Evolutionary conservation across 2,329 filamentous ascomycete species (phyloP).

Genomic region (Phyllosticta citrichinensis): DNA sequence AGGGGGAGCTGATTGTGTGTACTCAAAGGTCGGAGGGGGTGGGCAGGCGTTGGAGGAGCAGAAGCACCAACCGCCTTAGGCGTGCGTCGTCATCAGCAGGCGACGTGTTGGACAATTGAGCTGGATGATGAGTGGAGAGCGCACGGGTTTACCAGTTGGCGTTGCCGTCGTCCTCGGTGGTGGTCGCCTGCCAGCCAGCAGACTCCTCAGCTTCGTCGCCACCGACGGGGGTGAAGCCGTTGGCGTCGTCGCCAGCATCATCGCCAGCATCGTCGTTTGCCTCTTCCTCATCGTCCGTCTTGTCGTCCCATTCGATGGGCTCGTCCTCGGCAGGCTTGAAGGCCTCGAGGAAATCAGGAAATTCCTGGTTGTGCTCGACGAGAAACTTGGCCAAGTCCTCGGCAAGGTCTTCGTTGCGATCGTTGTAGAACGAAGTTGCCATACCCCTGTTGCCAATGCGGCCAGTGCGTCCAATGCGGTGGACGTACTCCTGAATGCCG

Average conservation of each 20-base stretch:
- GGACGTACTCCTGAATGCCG: constrained; percentile 89
- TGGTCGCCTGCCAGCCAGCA: background rate
- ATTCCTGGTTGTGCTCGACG: constrained; percentile 63
- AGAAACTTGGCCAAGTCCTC: constrained; percentile 69
- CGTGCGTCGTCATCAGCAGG: too few relatives aligned
- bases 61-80: too few relatives aligned
- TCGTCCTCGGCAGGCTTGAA: constrained; percentile 50
- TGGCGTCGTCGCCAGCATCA: too few relatives aligned
- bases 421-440: constrained; percentile 82
- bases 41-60: background rate
- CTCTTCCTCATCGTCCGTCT: constrained; percentile 29
- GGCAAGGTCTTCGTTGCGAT: constrained; percentile 63
- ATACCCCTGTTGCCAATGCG: constrained; percentile 82
- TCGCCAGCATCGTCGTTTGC: background rate
- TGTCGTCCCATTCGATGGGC: constrained; percentile 43
- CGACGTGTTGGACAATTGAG: too few relatives aligned
- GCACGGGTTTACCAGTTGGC: background rate
- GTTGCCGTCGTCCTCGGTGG: background rate
- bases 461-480: constrained; percentile 91
- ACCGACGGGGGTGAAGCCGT: background rate
- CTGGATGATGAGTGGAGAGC: background rate
- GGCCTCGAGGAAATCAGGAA: constrained; percentile 71
- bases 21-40: background rate
- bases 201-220: background rate
- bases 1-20: background rate